Conservation (phyloP, 192 early-diverging fungal genomes). For the Coemansia sp. region DNA sequence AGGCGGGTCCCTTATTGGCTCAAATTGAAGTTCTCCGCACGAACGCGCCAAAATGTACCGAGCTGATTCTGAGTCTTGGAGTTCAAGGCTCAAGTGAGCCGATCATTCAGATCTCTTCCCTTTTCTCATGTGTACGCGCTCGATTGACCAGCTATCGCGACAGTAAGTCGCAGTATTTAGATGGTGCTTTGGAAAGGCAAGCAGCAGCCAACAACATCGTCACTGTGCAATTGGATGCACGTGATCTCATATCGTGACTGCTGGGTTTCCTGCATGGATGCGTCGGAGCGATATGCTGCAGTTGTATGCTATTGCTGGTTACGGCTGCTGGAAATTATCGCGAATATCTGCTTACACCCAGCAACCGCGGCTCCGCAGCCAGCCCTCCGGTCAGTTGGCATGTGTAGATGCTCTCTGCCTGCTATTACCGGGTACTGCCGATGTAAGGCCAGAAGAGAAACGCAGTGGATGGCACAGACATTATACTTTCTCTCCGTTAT, state of each 20-base stretch:
- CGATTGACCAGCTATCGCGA: too few species aligned
- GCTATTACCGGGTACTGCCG: not conserved
- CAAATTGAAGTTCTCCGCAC: too few species aligned
- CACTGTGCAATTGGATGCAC: not conserved
- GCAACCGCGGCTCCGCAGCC: not conserved
- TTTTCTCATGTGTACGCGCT: too few species aligned
- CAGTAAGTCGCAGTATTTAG: too few species aligned
- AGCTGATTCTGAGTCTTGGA: too few species aligned
- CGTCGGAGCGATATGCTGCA: not conserved
- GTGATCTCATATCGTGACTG: not conserved
- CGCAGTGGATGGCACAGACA: not conserved
- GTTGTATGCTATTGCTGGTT: constrained; percentile 14
- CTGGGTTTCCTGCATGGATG: constrained; percentile 9
- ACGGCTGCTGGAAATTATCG: constrained; percentile 26
- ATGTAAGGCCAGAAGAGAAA: not conserved
- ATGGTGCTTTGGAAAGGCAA: too few species aligned
- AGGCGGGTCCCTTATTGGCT: not conserved
- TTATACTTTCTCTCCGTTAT: not conserved
- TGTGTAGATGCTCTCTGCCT: not conserved
- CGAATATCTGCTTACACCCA: constrained; percentile 4
- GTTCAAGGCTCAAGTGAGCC: too few species aligned
- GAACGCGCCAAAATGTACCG: too few species aligned
- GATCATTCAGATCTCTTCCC: too few species aligned
- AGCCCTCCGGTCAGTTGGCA: not conserved
- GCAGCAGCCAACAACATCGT: too few species aligned